Evolutionary conservation across 352 stramenopile species (phyloP), one percentile per base, ranked within the genome.

Genomic region (Globisporangium heterothallicum): DNA sequence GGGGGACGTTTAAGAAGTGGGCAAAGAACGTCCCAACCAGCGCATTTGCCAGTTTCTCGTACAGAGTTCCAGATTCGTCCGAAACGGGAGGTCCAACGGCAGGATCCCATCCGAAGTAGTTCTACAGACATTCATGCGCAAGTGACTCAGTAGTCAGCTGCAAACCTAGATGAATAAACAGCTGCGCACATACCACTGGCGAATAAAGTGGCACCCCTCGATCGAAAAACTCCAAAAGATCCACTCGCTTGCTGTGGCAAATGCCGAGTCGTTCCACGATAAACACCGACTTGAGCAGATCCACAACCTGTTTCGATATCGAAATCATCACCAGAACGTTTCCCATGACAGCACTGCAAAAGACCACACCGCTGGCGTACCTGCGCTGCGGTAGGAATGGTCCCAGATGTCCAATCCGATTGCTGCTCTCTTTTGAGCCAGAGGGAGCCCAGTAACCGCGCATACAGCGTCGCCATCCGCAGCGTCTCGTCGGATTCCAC

Each of bases 31-130:
- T 79, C 21, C 88, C 61, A 46, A 91, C 46, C 26, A 94, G 58
- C 10, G 82, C 72, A 47, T 84, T 80, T 1, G 82, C 74, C 55
- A 94, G 68, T 34, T 55, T 72, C 29, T 81, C 61, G 29, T 74
- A 90, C 29, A 71, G 49, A 4, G 78, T 89, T 7, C 41, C 53
- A 16, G 67, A 58, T 14, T 70, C 61, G 27, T 70, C 70, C 10
- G 79, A 73, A 6, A 43, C 34, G 0, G 70, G 63, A 19, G 68
- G 56, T 1, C 63, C 58, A 4, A 70, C 59, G 18, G 59, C 58
- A n/a, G 84, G 84, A 35, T 95, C 72, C 86, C 86, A 96, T 1
- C 88, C 84, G 21, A 95, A 70, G 43, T 89, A 86, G 22, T 94
- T 72, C 70, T 88, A 56, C 8, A 50, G 6, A 57, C n/a, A 35